phyloP scores from a whole-genome alignment of 2,329 filamentous ascomycete species.

The Ophiostoma quercus region DNA sequence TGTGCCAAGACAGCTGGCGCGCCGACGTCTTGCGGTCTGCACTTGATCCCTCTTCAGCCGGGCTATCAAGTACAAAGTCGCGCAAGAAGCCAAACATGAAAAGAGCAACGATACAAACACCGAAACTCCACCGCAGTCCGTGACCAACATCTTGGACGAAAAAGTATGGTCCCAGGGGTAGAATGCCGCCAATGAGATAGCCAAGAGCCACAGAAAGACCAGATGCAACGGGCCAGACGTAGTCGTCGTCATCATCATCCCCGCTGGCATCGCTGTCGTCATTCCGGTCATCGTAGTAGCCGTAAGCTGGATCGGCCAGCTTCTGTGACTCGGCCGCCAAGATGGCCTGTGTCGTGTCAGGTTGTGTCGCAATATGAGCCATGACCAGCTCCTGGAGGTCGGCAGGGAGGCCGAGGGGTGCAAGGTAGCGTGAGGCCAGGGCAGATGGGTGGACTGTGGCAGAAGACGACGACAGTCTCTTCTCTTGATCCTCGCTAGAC shows the following conservation, averaged over 20 bases:
- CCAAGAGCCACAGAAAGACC: slow-evolving; percentile 32
- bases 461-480: slow-evolving; percentile 23
- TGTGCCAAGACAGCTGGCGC: slow-evolving; percentile 2
- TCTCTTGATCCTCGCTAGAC: slow-evolving; percentile 26
- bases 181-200: slow-evolving; percentile 33
- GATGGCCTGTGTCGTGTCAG: slow-evolving; percentile 17
- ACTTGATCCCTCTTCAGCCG: neutral
- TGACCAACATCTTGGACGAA: slow-evolving; percentile 30
- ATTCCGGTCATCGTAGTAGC: slow-evolving; percentile 17
- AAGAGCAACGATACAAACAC: slow-evolving; percentile 32
- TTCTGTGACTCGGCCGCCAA: neutral
- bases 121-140: slow-evolving; percentile 34
- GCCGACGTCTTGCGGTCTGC: neutral
- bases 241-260: slow-evolving; percentile 17
- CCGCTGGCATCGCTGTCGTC: neutral
- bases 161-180: slow-evolving; percentile 34
- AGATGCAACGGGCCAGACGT: slow-evolving; percentile 28
- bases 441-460: neutral
- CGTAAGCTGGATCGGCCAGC: slow-evolving; percentile 14
- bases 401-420: slow-evolving; percentile 27
- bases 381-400: slow-evolving; percentile 27
- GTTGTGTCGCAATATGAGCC: slow-evolving; percentile 24
- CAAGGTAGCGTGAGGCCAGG: slow-evolving; percentile 26
- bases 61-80: slow-evolving; percentile 28
- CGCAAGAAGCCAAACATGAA: slow-evolving; percentile 34